These are phyloP conservation scores for Aspergillus nanangensis DNA, from an alignment of 495 filamentous ascomycete species.

Conservation along the genomic window DNA sequence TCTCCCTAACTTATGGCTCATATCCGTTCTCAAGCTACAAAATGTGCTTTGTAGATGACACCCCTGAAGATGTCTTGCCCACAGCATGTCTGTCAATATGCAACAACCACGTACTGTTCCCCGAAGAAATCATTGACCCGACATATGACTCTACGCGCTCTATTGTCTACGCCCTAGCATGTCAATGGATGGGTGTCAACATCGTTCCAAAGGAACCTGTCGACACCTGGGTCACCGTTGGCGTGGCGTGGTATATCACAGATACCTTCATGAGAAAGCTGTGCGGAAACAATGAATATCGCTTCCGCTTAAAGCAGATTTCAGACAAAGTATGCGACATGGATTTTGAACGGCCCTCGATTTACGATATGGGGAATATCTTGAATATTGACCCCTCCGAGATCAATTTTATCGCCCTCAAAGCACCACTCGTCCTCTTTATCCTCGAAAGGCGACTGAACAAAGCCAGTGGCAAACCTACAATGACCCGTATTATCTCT, in stretches of 20 bases:
- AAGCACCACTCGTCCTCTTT: slow-evolving; percentile 86
- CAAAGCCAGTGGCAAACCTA: slow-evolving; percentile 78
- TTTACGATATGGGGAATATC: slow-evolving; percentile 72
- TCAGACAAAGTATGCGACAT: slow-evolving; percentile 76
- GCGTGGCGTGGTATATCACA: slow-evolving; percentile 89
- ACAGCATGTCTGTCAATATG: slow-evolving; percentile 83
- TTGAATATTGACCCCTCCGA: slow-evolving; percentile 77
- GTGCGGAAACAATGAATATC: slow-evolving; percentile 90
- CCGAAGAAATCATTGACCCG: slow-evolving; percentile 74
- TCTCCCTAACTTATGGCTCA: slow-evolving; percentile 75
- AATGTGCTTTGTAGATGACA: slow-evolving; percentile 89
- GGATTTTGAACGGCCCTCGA: slow-evolving; percentile 77
- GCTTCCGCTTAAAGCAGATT: slow-evolving; percentile 83
- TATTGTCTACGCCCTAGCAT: slow-evolving; percentile 79
- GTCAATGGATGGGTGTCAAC: slow-evolving; percentile 89
- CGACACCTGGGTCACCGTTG: slow-evolving; percentile 92
- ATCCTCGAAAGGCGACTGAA: slow-evolving; percentile 86
- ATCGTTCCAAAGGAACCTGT: slow-evolving; percentile 72
- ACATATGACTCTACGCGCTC: slow-evolving; percentile 72
- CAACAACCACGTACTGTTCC: slow-evolving; percentile 80
- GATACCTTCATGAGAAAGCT: slow-evolving; percentile 84
- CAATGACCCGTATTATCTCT: slow-evolving; percentile 78
- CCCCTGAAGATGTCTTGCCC: slow-evolving; percentile 63
- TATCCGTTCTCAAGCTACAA: slow-evolving; percentile 89
- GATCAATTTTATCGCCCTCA: slow-evolving; percentile 84